phyloP scores from a whole-genome alignment of 1,284 basidiomycete genomes.

The Ustilago shanxiensis region DNA sequence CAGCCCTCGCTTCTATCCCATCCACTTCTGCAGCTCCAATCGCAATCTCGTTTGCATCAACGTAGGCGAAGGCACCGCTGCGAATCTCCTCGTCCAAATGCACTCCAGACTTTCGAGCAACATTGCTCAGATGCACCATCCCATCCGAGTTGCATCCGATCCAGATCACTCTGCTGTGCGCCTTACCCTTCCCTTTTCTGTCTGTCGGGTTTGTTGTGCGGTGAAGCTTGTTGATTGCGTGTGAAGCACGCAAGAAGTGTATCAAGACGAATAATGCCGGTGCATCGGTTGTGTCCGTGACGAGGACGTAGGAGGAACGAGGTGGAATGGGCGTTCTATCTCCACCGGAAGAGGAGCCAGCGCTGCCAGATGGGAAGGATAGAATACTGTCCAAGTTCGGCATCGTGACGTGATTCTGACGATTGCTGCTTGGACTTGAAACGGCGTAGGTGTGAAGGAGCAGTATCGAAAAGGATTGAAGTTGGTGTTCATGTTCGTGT shows the following conservation, averaged over 20 bases:
- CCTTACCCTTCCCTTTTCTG: slow-evolving; percentile 20
- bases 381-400: slow-evolving; percentile 48
- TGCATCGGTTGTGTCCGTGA: slow-evolving; percentile 55
- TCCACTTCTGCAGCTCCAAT: not conserved
- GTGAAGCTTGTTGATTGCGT: slow-evolving; percentile 24
- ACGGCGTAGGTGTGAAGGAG: not conserved
- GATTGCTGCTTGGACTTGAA: not conserved
- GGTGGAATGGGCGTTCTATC: slow-evolving; percentile 44
- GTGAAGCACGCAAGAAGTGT: slow-evolving; percentile 44
- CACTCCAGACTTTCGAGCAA: slow-evolving; percentile 46
- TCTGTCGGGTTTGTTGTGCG: not conserved
- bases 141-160: slow-evolving; percentile 48
- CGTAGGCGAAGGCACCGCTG: slow-evolving; percentile 28
- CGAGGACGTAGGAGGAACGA: slow-evolving; percentile 46
- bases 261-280: slow-evolving; percentile 50
- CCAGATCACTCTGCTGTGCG: slow-evolving; percentile 49
- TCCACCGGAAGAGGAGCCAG: slow-evolving; percentile 19
- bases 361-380: slow-evolving; percentile 30
- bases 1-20: not conserved
- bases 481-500: slow-evolving; percentile 7
- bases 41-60: slow-evolving; percentile 29
- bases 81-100: slow-evolving; percentile 39
- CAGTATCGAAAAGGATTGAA: not conserved
- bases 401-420: slow-evolving; percentile 12
- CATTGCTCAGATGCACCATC: slow-evolving; percentile 37